phyloP scores from a whole-genome alignment of 352 stramenopile species.

The Phytophthora cactorum region DNA sequence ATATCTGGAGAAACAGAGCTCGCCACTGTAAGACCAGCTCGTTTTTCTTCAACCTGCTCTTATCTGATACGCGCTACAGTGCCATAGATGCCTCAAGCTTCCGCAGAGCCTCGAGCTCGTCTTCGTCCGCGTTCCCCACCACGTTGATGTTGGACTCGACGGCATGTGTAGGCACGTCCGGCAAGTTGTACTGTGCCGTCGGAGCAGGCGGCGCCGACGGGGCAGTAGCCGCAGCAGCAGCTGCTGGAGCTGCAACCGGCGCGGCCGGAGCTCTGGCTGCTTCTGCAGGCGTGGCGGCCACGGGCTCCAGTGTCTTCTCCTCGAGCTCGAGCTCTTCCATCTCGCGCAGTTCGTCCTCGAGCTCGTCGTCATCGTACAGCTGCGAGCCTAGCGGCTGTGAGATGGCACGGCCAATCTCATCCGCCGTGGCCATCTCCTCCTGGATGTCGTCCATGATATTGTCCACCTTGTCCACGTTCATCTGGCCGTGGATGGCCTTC shows the following conservation, averaged over 20 bases:
- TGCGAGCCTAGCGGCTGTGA: constrained; percentile 94
- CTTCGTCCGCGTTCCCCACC: constrained; percentile 72
- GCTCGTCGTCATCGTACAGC: constrained; percentile 94
- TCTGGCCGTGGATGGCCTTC: constrained; percentile 94
- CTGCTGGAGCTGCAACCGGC: constrained; percentile 30
- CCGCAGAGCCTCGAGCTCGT: constrained; percentile 85
- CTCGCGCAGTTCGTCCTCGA: constrained; percentile 94
- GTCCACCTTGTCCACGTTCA: constrained; percentile 97
- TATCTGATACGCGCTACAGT: constrained; percentile 47
- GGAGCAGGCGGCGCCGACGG: constrained; percentile 32
- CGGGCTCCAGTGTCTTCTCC: constrained; percentile 76
- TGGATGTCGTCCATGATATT: constrained; percentile 99
- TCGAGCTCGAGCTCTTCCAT: constrained; percentile 94
- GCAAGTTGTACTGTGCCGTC: constrained; percentile 66
- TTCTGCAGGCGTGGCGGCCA: constrained; percentile 36
- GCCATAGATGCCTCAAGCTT: constrained; percentile 89
- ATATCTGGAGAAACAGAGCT: constrained; percentile 29
- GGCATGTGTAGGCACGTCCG: constrained; percentile 77
- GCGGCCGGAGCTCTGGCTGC: constrained; percentile 28
- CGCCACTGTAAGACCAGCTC: background rate
- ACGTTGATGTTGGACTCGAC: constrained; percentile 84
- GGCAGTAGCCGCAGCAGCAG: constrained; percentile 29
- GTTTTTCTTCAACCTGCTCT: constrained; percentile 11
- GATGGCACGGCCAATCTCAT: constrained; percentile 95
- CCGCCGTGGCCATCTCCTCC: constrained; percentile 95